phyloP scores from a whole-genome alignment of 306 rosid genomes.

The Crotalaria pallida region DNA sequence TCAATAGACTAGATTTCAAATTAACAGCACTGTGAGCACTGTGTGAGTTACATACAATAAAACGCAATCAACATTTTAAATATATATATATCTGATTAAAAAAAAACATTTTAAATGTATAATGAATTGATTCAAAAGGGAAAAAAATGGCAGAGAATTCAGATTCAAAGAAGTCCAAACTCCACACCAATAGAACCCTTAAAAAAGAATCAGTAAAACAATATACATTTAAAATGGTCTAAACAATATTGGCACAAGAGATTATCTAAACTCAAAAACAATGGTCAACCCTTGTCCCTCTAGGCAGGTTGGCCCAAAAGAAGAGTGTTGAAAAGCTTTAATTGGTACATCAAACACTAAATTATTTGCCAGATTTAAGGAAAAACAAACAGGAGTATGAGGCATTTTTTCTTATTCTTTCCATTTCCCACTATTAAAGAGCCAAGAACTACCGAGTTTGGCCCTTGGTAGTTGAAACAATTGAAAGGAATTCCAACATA shows the following conservation, averaged over 20 bases:
- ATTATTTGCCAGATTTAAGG: neutral
- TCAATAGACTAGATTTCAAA: too few relatives aligned
- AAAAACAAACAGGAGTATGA: neutral
- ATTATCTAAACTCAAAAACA: neutral
- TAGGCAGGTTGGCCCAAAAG: neutral
- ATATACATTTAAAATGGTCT: neutral
- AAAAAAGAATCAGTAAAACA: neutral
- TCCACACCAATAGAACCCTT: neutral
- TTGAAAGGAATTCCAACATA: neutral
- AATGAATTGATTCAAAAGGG: neutral
- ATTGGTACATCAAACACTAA: neutral
- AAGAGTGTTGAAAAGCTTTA: neutral
- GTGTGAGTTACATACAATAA: too few relatives aligned
- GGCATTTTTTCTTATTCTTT: neutral
- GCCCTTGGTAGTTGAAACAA: neutral
- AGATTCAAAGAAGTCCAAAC: neutral
- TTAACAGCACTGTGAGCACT: too few relatives aligned
- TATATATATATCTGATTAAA: too few relatives aligned
- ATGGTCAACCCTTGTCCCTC: neutral
- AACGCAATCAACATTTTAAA: neutral
- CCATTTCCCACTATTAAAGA: neutral
- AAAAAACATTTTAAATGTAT: neutral
- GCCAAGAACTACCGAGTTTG: neutral
- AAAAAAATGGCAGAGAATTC: neutral
- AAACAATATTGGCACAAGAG: neutral